These are phyloP conservation scores for Pinguiococcus pyrenoidosus DNA, from an alignment of 108 stramenopile species.

Conservation along the genomic window DNA sequence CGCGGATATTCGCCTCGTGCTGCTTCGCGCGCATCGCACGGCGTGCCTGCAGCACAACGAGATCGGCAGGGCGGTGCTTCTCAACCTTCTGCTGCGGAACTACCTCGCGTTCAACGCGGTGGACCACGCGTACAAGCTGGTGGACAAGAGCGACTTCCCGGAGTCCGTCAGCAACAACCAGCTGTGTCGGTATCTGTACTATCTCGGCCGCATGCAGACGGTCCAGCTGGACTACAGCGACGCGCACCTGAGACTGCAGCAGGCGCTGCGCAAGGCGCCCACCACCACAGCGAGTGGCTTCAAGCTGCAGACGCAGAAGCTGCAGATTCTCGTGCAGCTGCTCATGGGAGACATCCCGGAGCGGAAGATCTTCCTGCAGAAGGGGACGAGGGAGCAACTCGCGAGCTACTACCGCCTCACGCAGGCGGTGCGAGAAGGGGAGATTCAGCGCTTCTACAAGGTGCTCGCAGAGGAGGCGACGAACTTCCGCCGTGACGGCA, in stretches of 20 bases:
- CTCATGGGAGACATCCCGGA: conserved; percentile 96
- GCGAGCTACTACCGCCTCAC: conserved; percentile 79
- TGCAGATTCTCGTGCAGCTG: conserved; percentile 77
- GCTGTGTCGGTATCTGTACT: conserved; percentile 85
- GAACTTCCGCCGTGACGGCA: conserved; percentile 48
- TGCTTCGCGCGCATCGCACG: conserved; percentile 41
- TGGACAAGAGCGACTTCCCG: conserved; percentile 71
- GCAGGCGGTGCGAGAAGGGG: conserved; percentile 85
- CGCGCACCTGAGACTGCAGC: conserved; percentile 75
- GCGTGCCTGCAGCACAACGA: conserved; percentile 37
- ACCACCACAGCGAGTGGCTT: conserved; percentile 80
- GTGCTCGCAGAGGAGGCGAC: conserved; percentile 43
- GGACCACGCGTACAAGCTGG: conserved; percentile 88
- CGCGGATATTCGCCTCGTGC: conserved; percentile 13
- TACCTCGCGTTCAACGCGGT: conserved; percentile 31
- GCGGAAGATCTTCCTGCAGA: conserved; percentile 51
- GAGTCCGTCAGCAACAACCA: conserved; percentile 75
- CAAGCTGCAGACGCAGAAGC: conserved; percentile 62
- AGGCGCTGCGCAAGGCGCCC: conserved; percentile 87
- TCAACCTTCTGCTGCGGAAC: conserved; percentile 39
- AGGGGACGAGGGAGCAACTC: conserved; percentile 58
- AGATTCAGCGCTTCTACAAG: conserved; percentile 64
- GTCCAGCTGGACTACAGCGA: conserved; percentile 82
- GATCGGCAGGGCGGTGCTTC: conserved; percentile 33
- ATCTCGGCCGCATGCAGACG: conserved; percentile 82